phyloP scores from a whole-genome alignment of 345 rosid species.

The Syzygium jambos region DNA sequence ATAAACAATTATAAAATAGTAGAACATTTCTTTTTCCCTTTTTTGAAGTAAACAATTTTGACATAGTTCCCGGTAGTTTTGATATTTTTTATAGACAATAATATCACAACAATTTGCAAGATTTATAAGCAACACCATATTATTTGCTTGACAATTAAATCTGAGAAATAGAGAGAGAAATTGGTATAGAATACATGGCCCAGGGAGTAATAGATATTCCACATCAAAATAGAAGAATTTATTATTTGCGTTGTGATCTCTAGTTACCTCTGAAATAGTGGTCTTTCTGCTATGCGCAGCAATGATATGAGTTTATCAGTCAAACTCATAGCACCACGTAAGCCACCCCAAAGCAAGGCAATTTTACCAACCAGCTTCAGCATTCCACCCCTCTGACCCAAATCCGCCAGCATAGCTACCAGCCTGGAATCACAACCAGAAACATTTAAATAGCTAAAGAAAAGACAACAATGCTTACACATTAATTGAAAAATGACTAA shows the following conservation, averaged over 20 bases:
- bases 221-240: not conserved
- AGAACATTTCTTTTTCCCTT: not conserved
- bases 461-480: not conserved
- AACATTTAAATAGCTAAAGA: not conserved
- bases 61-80: not conserved
- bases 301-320: conserved; percentile 69
- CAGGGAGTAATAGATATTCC: not conserved
- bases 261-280: conserved; percentile 72
- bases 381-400: conserved; percentile 95
- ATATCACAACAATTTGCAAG: not conserved
- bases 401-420: conserved; percentile 75
- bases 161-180: not conserved
- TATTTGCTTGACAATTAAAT: not conserved
- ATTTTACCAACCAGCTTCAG: conserved; percentile 76
- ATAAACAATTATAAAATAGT: not conserved
- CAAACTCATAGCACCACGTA: conserved; percentile 94
- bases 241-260: not conserved
- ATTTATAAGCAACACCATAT: not conserved
- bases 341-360: conserved; percentile 99
- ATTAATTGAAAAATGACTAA: not conserved
- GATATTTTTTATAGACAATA: not conserved
- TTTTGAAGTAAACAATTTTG: not conserved
- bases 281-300: conserved; percentile 71
- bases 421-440: conserved; percentile 35
- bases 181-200: not conserved